Base-by-base conservation (phyloP, 805 yeast species). In the Kuraishia floccosa region DNA sequence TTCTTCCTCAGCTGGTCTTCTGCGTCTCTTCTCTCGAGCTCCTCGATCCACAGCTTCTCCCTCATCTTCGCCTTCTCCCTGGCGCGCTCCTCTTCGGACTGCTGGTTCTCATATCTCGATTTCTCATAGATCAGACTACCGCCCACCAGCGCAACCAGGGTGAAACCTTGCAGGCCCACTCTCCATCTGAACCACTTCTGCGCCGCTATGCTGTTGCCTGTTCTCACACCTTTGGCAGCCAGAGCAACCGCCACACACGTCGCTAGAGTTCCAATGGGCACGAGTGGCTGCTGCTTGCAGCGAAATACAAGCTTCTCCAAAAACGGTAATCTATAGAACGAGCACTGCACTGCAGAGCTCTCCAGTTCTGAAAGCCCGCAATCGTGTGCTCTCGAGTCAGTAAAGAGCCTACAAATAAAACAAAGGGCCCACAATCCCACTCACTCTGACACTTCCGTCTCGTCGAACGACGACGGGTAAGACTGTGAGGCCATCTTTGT, bases 131-230 rank as follows among this genome's bases (percentile, higher is more conserved):
- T 60, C 41, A 64, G 63, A 4, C 94, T 86, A 25, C 96, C 96
- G 9, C 72, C 75, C 5, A 86, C 77, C 30, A 87, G 60, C 0
- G 95, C 94, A 11, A 75, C 76, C 25, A 87, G 58, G 0, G 96
- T 87, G 35, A 79, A 70, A 4, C 81, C 84, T 56, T 87, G 96
- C 43, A 85, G 65, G 1, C 72, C 91, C 28, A 87, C 89, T 63
- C 96, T 78, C 73, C 85, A 83, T 43, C 89, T 68, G 63, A 84
- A 87, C 73, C 83, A 86, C 30, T 70, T 68, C 56, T 87, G 94
- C 0, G 96, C 93, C 33, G 72, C 73, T 27, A 63, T 59, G 38
- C 76, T 68, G 42, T 84, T 74, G 17, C 96, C 94, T 19, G 63
- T 59, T 42, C 77, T 68, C 38, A 86, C 62, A 16, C 87, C 81